Evolutionary conservation across 257 asterid species (phyloP), one percentile per base, ranked within the genome.

Genomic region (Thymus mandschuricus): DNA sequence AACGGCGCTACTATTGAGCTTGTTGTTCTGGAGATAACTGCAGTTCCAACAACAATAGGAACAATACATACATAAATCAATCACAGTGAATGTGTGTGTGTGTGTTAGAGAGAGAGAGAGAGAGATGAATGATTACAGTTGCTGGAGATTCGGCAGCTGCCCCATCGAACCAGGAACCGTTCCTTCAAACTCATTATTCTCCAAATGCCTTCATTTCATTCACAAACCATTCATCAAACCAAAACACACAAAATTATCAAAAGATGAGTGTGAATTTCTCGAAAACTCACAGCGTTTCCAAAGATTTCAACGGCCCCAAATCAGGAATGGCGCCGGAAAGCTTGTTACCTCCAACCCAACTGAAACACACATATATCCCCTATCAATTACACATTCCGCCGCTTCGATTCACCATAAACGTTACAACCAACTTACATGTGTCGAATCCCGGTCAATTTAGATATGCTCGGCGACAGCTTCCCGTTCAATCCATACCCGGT

Each of bases 21-120:
- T 80, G 86, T 93, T 93, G 79, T 87, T 85, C 62, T 89, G 87
- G 35, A 93, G 92, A 79, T 63, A 85, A 72, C 98, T 93, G 85
- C 28, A 71, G 10, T 3, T 6, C 3, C 44, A 44, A 44, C 9
- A 44, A 44, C 0, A 7, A 44, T 1, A 9, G 65, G 2, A 28
- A 54, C 9, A 2, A 56, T 31, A 4, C 2, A 13, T 2, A 12
- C 55, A n/a, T 8, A 49, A 4, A 9, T 11, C 13, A 50, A 50
- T 13, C 10, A 21, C 8, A 10, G 27, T 31, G 10, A 15, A 15
- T 10, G 0, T 21, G 21, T 21, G 21, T 21, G 21, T 21, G 21
- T 21, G 21, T 21, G 21, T 21, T 0, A 21, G 21, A 21, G 21
- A 21, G 21, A 21, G n/a, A 59, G 40, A 2, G n/a, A 5, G 48